Evolutionary conservation across 2,329 filamentous ascomycete genomes (phyloP), one percentile per base, ranked within the genome.

Genomic region (Teratosphaeriaceae sp.): DNA sequence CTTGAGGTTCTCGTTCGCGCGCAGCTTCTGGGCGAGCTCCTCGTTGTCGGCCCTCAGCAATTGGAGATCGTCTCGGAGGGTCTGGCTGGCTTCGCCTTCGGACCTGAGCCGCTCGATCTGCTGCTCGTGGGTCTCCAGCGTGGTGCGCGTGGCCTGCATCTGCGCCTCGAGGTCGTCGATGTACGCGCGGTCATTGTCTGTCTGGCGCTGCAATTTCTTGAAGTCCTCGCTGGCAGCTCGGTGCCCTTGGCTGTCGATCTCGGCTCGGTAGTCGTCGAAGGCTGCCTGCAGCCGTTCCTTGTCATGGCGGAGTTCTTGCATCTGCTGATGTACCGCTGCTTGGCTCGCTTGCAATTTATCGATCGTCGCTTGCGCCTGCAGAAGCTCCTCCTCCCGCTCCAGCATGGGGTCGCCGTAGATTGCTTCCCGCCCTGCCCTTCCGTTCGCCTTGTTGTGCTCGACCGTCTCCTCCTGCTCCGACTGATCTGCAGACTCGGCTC

Each of bases 1-100:
- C 54, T 69, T 72, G 18, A 74, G 64, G 44, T 74, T 74, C 51
- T 74, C 71, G 44, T 72, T 73, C 18, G 70, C 70, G 45, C 72
- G 71, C 20, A 68, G 63, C 46, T 69, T 72, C 46, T 72, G 69
- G 23, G 57, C 61, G 18, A 74, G 59, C 40, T 74, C 71, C 42
- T 73, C 71, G 23, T 72, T 65, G 55, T 74, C 71, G 0, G 68
- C 65, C 40, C 63, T 61, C 35, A 73, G 55, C 20, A 73, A 58
- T 49, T 74, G 71, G n/a, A 73, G 50, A 40, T 74, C 69, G 46
- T 74, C 71, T 3, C 68, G 65, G n/a, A 74, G 53, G 40, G 70
- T 69, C 52, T 72, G 69, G 37, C 66, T 67, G 4, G 64, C 64
- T 46, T 71, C 71, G 13, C 61, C 62, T 13, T 65, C 66, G 12